Evolutionary conservation across 345 rosid genomes (phyloP).

Genomic region (Brassica cretica): DNA sequence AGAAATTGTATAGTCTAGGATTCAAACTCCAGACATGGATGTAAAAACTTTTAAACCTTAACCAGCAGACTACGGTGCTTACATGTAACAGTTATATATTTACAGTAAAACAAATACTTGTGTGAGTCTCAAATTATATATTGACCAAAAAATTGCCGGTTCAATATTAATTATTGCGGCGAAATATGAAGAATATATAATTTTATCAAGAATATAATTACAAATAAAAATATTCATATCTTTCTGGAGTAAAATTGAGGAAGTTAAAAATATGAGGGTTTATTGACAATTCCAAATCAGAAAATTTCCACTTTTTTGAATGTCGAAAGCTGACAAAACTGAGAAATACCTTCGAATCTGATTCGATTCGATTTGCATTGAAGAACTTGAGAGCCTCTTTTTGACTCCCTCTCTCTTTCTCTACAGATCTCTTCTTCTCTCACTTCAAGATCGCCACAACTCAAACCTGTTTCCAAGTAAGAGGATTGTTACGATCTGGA

Average conservation of each 20-base stretch:
- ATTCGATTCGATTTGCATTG: slow-evolving; percentile 24
- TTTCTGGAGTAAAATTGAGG: neutral
- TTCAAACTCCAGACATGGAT: too few species aligned
- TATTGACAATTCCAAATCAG: slow-evolving; percentile 22
- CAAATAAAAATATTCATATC: too few species aligned
- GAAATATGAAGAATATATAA: neutral
- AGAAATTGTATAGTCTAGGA: too few species aligned
- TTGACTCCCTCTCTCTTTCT: neutral
- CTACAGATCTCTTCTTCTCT: slow-evolving; percentile 23
- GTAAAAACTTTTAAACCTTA: too few species aligned
- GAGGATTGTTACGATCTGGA: slow-evolving; percentile 10
- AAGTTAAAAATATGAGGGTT: slow-evolving; percentile 13
- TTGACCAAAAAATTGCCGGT: neutral
- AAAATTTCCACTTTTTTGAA: slow-evolving; percentile 18
- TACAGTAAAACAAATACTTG: neutral
- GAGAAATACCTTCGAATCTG: neutral
- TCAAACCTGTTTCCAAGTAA: slow-evolving; percentile 13
- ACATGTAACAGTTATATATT: neutral
- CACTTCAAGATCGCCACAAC: slow-evolving; percentile 1
- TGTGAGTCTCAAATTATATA: neutral
- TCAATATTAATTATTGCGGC: neutral
- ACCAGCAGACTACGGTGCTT: too few species aligned
- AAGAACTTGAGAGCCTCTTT: neutral
- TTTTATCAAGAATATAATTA: too few species aligned
- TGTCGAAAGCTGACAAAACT: neutral